Conservation (phyloP, 805 yeast species). For the Danielozyma ontarioensis region DNA sequence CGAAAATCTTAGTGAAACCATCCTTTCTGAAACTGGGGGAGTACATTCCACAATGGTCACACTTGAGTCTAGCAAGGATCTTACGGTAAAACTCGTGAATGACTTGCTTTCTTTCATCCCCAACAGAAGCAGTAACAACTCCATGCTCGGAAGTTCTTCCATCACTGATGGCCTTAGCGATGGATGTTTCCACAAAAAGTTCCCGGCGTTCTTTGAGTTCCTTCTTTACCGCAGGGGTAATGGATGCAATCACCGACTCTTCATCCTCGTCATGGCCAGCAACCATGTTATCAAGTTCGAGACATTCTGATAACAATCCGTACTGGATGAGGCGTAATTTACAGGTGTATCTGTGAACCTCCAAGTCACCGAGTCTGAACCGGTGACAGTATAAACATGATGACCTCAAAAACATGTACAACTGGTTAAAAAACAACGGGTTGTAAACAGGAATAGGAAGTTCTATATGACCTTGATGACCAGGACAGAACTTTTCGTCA, state of each 20-base stretch:
- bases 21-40: slow-evolving; percentile 94
- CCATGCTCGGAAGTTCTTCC: slow-evolving; percentile 70
- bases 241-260: slow-evolving; percentile 26
- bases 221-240: slow-evolving; percentile 31
- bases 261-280: slow-evolving; percentile 43
- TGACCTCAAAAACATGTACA: slow-evolving; percentile 78
- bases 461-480: slow-evolving; percentile 97
- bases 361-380: slow-evolving; percentile 64
- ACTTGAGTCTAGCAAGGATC: slow-evolving; percentile 71
- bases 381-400: slow-evolving; percentile 88
- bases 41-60: slow-evolving; percentile 95
- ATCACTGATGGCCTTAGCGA: slow-evolving; percentile 67
- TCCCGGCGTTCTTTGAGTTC: slow-evolving; percentile 59
- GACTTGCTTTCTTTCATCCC: slow-evolving; percentile 76
- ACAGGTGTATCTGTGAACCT: slow-evolving; percentile 72
- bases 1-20: slow-evolving; percentile 89
- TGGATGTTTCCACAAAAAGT: slow-evolving; percentile 63
- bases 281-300: slow-evolving; percentile 64
- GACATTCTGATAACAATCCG: slow-evolving; percentile 78
- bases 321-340: slow-evolving; percentile 79
- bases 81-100: slow-evolving; percentile 73
- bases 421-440: slow-evolving; percentile 89
- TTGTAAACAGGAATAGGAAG: slow-evolving; percentile 93
- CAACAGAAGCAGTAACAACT: slow-evolving; percentile 74
- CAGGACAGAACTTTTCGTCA: slow-evolving; percentile 93